These are phyloP conservation scores for Stevia rebaudiana DNA, from an alignment of 140 eudicot genomes.

Conservation along the genomic window DNA sequence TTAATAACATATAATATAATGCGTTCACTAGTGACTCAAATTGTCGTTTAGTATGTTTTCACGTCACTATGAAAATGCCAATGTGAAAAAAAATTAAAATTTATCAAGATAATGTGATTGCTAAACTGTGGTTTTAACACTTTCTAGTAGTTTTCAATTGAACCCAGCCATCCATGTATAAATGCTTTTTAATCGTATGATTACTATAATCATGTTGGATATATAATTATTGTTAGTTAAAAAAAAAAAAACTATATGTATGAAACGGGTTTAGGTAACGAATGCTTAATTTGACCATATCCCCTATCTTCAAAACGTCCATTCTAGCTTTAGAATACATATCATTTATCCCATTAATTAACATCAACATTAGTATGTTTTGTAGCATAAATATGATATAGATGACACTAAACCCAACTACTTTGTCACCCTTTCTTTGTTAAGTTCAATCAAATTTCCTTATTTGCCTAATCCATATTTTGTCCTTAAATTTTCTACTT, in stretches of 20 bases:
- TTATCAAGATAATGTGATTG: too few species aligned
- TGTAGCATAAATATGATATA: constrained; percentile 11
- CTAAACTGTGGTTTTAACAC: too few species aligned
- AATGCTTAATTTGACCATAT: constrained; percentile 21
- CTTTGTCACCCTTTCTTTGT: constrained; percentile 5
- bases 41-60: neutral
- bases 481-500: constrained; percentile 22
- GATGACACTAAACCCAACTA: constrained; percentile 19
- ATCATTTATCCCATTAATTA: neutral
- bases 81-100: too few species aligned
- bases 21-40: neutral
- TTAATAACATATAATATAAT: neutral
- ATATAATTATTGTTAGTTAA: neutral
- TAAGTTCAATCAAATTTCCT: constrained; percentile 20
- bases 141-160: too few species aligned
- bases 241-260: neutral
- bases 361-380: neutral
- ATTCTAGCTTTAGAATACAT: neutral
- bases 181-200: neutral
- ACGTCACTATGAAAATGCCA: neutral
- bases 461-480: constrained; percentile 15
- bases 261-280: neutral
- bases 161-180: too few species aligned
- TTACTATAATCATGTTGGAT: neutral
- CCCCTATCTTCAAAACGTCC: constrained; percentile 13